Base-by-base conservation (phyloP, 1,284 basidiomycete species). In the Agroathelia rolfsii region DNA sequence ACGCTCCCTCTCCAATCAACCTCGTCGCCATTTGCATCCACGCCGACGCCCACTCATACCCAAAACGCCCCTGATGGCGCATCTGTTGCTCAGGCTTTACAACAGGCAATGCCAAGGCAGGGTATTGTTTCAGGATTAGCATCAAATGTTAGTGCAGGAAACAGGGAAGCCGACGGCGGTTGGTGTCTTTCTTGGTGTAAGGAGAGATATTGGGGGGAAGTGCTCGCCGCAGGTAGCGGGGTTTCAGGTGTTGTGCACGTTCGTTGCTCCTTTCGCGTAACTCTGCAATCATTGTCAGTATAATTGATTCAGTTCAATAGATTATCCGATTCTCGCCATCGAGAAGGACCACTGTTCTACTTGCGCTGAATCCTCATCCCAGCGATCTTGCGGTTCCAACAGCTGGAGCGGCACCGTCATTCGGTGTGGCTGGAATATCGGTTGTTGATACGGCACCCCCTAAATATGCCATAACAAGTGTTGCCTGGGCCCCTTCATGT, bases 161-260 rank as follows among this genome's bases (percentile, higher is more conserved):
- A 72, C 42, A 62, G 74, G 19, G 84, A 86, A 52, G 86, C 86
- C 1, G 80, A 87, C 39, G 89, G 89, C 6, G 92, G 86, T 0
- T 95, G 90, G 88, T 81, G 79, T 39, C 55, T 96, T 27, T 83
- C 81, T 13, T 96, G 90, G 89, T 95, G 90, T 55, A 86, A 87
- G 48, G 92, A 96, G 46, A 68, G 72, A 39, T 93, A 89, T 56
- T 93, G 89, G 88, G 90, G 92, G 1, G 84, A 90, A 49, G 52
- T 93, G 15, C 61, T 95, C 26, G 88, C 85, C 9, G 76, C 75
- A 0, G 74, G 76, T 2, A 72, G 72, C 32, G 89, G 89, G 1
- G 66, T 72, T 2, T 72, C 62, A 38, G 82, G 85, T 0, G 55
- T 74, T 11, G 63, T 94, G 28, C 86, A 90, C 55, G 85, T 89